Conservation (phyloP, 768 basidiomycete genomes). For the Paxillus involutus region DNA sequence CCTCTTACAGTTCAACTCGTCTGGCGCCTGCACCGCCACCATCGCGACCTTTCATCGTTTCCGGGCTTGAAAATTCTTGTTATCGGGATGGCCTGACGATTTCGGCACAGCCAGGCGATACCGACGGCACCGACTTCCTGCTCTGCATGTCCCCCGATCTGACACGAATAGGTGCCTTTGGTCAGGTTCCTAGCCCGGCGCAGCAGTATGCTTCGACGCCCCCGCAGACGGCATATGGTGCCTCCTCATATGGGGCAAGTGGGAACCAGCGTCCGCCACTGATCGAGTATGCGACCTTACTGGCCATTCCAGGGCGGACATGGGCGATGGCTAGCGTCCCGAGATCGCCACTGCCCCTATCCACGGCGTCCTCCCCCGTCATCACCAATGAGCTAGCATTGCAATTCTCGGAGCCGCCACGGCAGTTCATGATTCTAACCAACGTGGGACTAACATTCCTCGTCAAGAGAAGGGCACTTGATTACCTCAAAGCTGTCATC, state of each 20-base stretch:
- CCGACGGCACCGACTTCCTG: constrained; percentile 71
- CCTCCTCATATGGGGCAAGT: constrained; percentile 38
- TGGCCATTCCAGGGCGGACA: constrained; percentile 80
- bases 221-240: constrained; percentile 38
- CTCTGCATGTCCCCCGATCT: constrained; percentile 77
- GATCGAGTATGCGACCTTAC: constrained; percentile 72
- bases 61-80: constrained; percentile 59
- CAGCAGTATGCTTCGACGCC: constrained; percentile 36
- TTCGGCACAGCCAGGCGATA: constrained; percentile 72
- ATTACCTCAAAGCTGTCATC: constrained; percentile 78
- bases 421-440: constrained; percentile 85
- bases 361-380: constrained; percentile 46
- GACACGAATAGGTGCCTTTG: constrained; percentile 66
- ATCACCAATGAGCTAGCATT: constrained; percentile 78
- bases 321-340: constrained; percentile 77
- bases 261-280: constrained; percentile 58
- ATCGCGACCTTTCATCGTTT: constrained; percentile 58
- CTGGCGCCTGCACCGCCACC: constrained; percentile 41
- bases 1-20: constrained; percentile 50
- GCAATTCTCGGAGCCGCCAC: constrained; percentile 72
- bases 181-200: constrained; percentile 52
- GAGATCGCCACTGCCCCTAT: constrained; percentile 32
- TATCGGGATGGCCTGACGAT: constrained; percentile 68
- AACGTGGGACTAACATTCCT: constrained; percentile 85
- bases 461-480: constrained; percentile 78